A percentile compares a stretch with the other conserved stretches of the same genome.
Evolutionary conservation across 345 rosid species (phyloP).

Genomic region (Xanthoceras sorbifolium): DNA sequence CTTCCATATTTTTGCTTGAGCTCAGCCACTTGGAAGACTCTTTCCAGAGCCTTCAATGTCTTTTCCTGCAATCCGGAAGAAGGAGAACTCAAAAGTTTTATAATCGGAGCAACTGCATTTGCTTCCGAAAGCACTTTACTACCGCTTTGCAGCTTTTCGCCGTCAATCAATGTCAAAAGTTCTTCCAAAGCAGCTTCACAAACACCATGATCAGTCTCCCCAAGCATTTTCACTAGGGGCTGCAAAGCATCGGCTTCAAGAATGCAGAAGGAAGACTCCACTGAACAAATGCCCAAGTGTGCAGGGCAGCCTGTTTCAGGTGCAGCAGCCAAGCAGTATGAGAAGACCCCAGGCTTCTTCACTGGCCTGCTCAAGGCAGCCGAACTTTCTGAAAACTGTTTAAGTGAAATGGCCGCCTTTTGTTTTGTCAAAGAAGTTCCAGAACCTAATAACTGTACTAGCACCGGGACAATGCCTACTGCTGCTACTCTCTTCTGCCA

Average conservation of each 20-base stretch:
- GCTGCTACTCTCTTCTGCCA: slow-evolving; percentile 32
- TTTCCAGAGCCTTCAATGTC: slow-evolving; percentile 21
- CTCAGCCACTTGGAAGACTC: slow-evolving; percentile 27
- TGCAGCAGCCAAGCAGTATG: slow-evolving; percentile 26
- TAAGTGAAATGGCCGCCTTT: slow-evolving; percentile 33
- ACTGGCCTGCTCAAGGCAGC: slow-evolving; percentile 21
- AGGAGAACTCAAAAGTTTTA: slow-evolving; percentile 26
- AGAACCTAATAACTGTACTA: slow-evolving; percentile 26
- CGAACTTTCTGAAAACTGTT: slow-evolving; percentile 36
- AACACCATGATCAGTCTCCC: slow-evolving; percentile 24
- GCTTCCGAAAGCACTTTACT: slow-evolving; percentile 24
- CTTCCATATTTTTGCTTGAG: slow-evolving; percentile 22
- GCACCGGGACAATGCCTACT: slow-evolving; percentile 18
- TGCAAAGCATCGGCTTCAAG: slow-evolving; percentile 28
- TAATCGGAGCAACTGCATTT: slow-evolving; percentile 29
- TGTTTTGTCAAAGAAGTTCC: slow-evolving; percentile 30
- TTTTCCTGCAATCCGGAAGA: slow-evolving; percentile 24
- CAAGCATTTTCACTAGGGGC: slow-evolving; percentile 26
- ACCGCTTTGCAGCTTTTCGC: slow-evolving; percentile 25
- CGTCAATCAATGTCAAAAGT: slow-evolving; percentile 30
- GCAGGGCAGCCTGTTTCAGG: slow-evolving; percentile 25
- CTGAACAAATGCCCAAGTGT: slow-evolving; percentile 30
- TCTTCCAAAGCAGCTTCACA: slow-evolving; percentile 34
- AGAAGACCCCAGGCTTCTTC: slow-evolving; percentile 13
- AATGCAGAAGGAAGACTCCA: slow-evolving; percentile 36